Conservation (phyloP, 805 yeast genomes). For the Huiozyma naganishii region DNA sequence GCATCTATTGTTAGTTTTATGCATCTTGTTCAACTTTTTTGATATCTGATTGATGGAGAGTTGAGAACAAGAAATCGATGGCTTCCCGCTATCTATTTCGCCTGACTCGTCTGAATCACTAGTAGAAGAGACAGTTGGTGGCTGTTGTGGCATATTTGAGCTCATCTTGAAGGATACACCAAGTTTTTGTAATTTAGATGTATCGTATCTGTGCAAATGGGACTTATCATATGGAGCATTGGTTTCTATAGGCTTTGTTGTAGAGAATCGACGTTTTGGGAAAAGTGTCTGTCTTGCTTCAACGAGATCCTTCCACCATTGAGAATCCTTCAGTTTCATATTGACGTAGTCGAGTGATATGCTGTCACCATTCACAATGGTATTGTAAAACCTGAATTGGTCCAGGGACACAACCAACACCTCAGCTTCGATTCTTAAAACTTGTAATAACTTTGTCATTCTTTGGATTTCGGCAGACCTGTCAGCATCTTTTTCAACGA, state of each 20-base stretch:
- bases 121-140: slow-evolving; percentile 18
- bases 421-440: slow-evolving; percentile 76
- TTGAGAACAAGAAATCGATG: slow-evolving; percentile 9
- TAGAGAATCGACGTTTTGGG: slow-evolving; percentile 23
- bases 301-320: slow-evolving; percentile 75
- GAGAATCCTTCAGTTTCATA: slow-evolving; percentile 43
- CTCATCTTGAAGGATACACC: slow-evolving; percentile 77
- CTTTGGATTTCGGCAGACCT: slow-evolving; percentile 59
- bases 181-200: slow-evolving; percentile 60
- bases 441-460: slow-evolving; percentile 51
- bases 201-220: slow-evolving; percentile 23
- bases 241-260: slow-evolving; percentile 22
- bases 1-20: not conserved
- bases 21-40: slow-evolving; percentile 3
- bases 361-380: slow-evolving; percentile 59
- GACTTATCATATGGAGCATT: slow-evolving; percentile 6
- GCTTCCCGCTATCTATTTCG: slow-evolving; percentile 23
- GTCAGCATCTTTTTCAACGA: slow-evolving; percentile 71
- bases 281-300: slow-evolving; percentile 39
- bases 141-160: slow-evolving; percentile 38
- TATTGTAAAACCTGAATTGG: slow-evolving; percentile 53
- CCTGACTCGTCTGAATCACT: slow-evolving; percentile 14
- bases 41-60: slow-evolving; percentile 7
- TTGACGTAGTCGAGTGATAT: slow-evolving; percentile 39
- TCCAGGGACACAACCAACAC: slow-evolving; percentile 62